These are phyloP conservation scores for Aspergillus spinulosporus DNA, from an alignment of 2,329 filamentous ascomycete genomes.

Conservation along the genomic window DNA sequence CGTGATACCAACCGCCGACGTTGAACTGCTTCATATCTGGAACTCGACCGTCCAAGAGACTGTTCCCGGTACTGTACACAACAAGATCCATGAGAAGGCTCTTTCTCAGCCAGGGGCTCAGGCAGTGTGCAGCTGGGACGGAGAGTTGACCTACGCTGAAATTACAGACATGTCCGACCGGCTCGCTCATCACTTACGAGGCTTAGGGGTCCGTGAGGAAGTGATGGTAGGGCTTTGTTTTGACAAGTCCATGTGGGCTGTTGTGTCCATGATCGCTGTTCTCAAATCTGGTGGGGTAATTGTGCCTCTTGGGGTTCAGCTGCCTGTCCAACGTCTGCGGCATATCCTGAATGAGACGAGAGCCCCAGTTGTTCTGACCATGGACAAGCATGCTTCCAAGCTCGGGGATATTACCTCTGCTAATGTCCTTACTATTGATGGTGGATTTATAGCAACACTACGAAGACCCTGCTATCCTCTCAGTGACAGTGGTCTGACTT, in stretches of 20 bases:
- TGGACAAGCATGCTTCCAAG: slow-evolving; percentile 1
- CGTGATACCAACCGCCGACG: neutral
- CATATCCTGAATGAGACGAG: slow-evolving; percentile 26
- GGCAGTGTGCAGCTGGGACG: slow-evolving; percentile 9
- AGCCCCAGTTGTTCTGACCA: slow-evolving; percentile 22
- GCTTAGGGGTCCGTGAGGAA: slow-evolving; percentile 1
- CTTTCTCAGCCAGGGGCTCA: neutral
- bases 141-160: slow-evolving; percentile 39
- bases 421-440: slow-evolving; percentile 64
- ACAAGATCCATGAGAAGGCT: neutral
- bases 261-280: slow-evolving; percentile 10
- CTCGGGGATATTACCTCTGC: neutral
- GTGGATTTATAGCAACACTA: slow-evolving; percentile 45
- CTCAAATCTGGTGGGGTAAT: slow-evolving; percentile 25
- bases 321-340: slow-evolving; percentile 28
- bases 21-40: neutral
- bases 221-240: slow-evolving; percentile 10
- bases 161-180: slow-evolving; percentile 4
- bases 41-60: neutral
- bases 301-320: slow-evolving; percentile 31
- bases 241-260: slow-evolving; percentile 9
- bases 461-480: no score
- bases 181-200: slow-evolving; percentile 2
- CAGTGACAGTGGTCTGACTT: neutral
- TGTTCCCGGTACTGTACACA: neutral